Base-by-base conservation (phyloP, 139 green algal genomes). In the Trebouxia sp. region DNA sequence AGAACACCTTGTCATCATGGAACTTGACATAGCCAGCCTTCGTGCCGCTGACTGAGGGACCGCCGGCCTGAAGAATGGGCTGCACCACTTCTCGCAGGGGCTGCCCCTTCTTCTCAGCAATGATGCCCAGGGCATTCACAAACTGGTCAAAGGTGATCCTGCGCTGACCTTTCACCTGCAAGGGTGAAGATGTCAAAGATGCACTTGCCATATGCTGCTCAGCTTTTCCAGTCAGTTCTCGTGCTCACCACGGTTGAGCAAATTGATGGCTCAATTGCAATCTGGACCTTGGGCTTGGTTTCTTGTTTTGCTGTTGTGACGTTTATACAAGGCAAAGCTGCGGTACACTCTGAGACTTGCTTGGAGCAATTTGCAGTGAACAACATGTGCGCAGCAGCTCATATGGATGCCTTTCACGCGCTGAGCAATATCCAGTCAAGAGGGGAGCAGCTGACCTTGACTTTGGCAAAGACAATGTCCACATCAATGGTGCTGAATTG, bases 141-240 rank as follows among this genome's bases (percentile, higher is more conserved):
- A 92, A 93, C 81, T 89, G 83, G 20, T 90, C 85, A 81, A 92
- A 93, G 32, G 32, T 86, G 30, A 93, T 87, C 28, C 78, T 75
- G 48, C 88, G 85, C 41, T 53, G 58, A 28, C 86, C 89, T 82
- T 91, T 90, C 20, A 76, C 30, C 56, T 82, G 48, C 30, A 74
- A 62, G 35, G 12, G 35, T 51, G 65, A 35, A 65, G 45, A 28
- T 20, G 22, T 32, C 47, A 41, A 28, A 51, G 38, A 1, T 39
- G 15, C 38, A 30, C 24, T n/a, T n/a, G n/a, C n/a, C n/a, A n/a
- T n/a, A n/a, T n/a, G n/a, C n/a, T n/a, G n/a, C n/a, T n/a, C n/a
- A n/a, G n/a, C n/a, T n/a, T n/a, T n/a, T n/a, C n/a, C n/a, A n/a
- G n/a, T n/a, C n/a, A n/a, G n/a, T n/a, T n/a, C n/a, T n/a, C n/a